Evolutionary conservation across 306 rosid species (phyloP).

Genomic region (Pterocarpus santalinus): DNA sequence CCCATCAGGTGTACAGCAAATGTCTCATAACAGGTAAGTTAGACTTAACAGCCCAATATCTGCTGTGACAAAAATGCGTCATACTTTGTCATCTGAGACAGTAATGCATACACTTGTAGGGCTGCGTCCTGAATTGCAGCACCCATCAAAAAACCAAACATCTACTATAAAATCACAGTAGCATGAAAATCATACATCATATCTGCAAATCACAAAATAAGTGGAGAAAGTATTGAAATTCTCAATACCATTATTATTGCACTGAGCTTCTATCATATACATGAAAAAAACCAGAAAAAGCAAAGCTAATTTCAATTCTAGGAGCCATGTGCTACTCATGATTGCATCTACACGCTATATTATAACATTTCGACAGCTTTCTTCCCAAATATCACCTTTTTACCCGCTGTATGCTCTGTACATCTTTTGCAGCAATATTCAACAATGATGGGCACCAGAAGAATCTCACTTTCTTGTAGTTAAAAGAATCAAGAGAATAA

Average conservation of each 20-base stretch:
- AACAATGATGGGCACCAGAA: constrained; percentile 29
- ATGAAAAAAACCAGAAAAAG: constrained; percentile 29
- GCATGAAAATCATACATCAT: constrained; percentile 16
- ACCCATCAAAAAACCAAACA: neutral
- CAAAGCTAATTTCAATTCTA: neutral
- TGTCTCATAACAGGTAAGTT: too few species aligned
- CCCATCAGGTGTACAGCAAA: too few species aligned
- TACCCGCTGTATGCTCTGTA: neutral
- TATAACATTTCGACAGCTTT: constrained; percentile 24
- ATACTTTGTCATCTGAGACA: neutral
- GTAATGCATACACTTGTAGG: neutral
- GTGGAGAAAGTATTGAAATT: constrained; percentile 3
- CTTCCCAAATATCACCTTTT: constrained; percentile 25
- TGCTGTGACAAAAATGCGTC: too few species aligned
- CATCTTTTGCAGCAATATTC: constrained; percentile 31
- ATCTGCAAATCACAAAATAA: neutral
- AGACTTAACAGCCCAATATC: too few species aligned
- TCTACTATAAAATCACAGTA: neutral
- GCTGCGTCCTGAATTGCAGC: constrained; percentile 12
- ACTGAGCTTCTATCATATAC: constrained; percentile 34
- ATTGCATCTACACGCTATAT: constrained; percentile 20
- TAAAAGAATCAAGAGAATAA: neutral
- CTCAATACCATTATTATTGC: constrained; percentile 31
- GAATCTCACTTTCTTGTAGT: constrained; percentile 10
- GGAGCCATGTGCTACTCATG: constrained; percentile 35